Evolutionary conservation across 805 yeast genomes (phyloP), one percentile per base, ranked within the genome.

Genomic region (Barnettozyma sp.): DNA sequence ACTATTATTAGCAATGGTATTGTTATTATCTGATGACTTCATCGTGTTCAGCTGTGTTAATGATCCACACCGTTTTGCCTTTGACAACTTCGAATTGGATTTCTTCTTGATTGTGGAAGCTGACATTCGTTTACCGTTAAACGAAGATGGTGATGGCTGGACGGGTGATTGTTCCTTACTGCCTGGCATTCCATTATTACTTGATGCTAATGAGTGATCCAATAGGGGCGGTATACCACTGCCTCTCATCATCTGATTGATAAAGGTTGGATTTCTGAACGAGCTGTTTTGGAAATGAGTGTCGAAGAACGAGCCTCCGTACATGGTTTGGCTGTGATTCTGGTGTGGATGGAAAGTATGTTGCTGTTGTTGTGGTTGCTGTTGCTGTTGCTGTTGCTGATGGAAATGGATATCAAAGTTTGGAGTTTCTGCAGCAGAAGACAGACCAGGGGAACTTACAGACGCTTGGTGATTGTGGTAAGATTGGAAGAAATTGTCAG

Each of bases 221-320:
- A n/a, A n/a, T n/a, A n/a, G n/a, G n/a, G n/a, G n/a, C n/a, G n/a
- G n/a, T n/a, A n/a, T n/a, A n/a, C n/a, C n/a, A n/a, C n/a, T n/a
- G n/a, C n/a, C n/a, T n/a, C n/a, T n/a, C n/a, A n/a, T n/a, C 44
- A 52, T 38, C 34, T 50, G 53, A 24, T 45, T 50, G 1, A 52
- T 52, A 39, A 38, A 45, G 26, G 48, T 49, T 32, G 42, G 30
- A 20, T 30, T 45, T 28, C 35, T 35, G 23, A 18, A 22, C 19
- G 18, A 20, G 26, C 38, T 21, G 30, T n/a, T 35, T 17, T 34
- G 40, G 36, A 48, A 49, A 30, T 48, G 51, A 17, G 36, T 40
- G 7, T 53, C 57, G 29, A 53, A 51, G 33, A 50, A 51, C 2
- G 54, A 42, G 1, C 48, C 49, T n/a, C n/a, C n/a, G n/a, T n/a